Evolutionary conservation across 495 filamentous ascomycete genomes (phyloP).

Genomic region (Annulohypoxylon bovei): DNA sequence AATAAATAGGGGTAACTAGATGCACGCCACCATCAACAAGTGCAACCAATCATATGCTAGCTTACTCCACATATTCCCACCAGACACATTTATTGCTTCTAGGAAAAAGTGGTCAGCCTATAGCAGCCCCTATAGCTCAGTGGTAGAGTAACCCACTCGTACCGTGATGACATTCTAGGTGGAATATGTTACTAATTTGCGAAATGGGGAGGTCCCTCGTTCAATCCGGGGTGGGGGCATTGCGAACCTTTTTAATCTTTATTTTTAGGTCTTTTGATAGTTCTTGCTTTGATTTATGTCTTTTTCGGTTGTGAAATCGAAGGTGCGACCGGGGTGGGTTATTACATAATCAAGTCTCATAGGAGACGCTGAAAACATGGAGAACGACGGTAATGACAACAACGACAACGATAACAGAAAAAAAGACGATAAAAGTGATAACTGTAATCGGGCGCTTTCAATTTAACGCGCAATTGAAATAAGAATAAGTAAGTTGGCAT

Average conservation of each 20-base stretch:
- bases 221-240: slow-evolving; percentile 31
- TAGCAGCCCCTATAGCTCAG: slow-evolving; percentile 3
- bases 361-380: too few relatives aligned
- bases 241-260: not conserved
- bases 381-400: too few relatives aligned
- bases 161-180: not conserved
- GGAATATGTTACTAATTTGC: not conserved
- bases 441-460: too few relatives aligned
- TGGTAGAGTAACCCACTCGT: not conserved
- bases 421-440: too few relatives aligned
- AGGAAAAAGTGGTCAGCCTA: not conserved
- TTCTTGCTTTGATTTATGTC: not conserved
- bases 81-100: not conserved
- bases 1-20: too few relatives aligned
- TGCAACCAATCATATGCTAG: not conserved
- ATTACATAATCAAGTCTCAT: too few relatives aligned
- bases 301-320: too few relatives aligned
- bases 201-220: slow-evolving; percentile 34
- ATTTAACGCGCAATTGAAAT: too few relatives aligned
- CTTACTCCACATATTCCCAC: not conserved
- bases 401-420: too few relatives aligned
- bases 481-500: too few relatives aligned
- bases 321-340: too few relatives aligned
- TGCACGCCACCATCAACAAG: not conserved
- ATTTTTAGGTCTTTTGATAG: too few relatives aligned